Percentiles rank a stretch among this genome's conserved stretches.
phyloP scores from a whole-genome alignment of 2,329 filamentous ascomycete species.

The Ophiostoma angusticollis region DNA sequence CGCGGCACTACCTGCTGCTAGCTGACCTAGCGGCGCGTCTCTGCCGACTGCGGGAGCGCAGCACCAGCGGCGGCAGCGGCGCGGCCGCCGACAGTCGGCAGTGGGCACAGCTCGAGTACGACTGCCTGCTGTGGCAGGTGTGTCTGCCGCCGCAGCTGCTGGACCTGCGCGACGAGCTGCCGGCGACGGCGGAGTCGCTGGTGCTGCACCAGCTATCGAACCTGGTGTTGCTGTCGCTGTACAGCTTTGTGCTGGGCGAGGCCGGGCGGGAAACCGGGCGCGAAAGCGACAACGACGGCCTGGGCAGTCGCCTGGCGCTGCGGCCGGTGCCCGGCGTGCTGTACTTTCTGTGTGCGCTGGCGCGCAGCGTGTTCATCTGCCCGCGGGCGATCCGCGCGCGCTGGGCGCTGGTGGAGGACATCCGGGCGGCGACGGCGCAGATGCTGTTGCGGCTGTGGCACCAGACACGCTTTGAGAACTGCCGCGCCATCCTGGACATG shows the following conservation, averaged over 20 bases:
- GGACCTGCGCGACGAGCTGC: slow-evolving; percentile 8
- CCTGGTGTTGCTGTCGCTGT: slow-evolving; percentile 3
- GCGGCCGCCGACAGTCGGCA: not conserved
- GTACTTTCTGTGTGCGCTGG: slow-evolving; percentile 2
- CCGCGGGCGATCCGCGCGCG: not conserved
- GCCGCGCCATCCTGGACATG: slow-evolving; percentile 5
- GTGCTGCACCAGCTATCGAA: slow-evolving; percentile 4
- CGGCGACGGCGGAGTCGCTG: slow-evolving; percentile 1
- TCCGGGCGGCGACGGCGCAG: not conserved
- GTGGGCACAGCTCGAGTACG: slow-evolving; percentile 6
- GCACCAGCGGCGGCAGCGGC: not conserved
- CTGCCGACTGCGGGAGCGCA: not conserved
- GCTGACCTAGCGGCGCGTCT: not conserved
- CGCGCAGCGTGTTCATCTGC: slow-evolving; percentile 5
- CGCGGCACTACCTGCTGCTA: not conserved
- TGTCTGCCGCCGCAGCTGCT: slow-evolving; percentile 2
- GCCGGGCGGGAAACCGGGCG: too few relatives aligned
- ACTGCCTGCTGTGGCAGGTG: slow-evolving; percentile 5
- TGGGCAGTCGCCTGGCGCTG: not conserved
- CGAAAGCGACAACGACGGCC: too few relatives aligned
- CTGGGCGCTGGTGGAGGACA: slow-evolving; percentile 1
- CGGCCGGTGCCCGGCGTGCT: slow-evolving; percentile 2
- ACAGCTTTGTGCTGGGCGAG: not conserved
- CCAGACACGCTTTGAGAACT: slow-evolving; percentile 6
- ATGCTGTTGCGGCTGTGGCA: slow-evolving; percentile 3